Conservation (phyloP, 805 yeast species). For the Wickerhamiella parazyma region DNA sequence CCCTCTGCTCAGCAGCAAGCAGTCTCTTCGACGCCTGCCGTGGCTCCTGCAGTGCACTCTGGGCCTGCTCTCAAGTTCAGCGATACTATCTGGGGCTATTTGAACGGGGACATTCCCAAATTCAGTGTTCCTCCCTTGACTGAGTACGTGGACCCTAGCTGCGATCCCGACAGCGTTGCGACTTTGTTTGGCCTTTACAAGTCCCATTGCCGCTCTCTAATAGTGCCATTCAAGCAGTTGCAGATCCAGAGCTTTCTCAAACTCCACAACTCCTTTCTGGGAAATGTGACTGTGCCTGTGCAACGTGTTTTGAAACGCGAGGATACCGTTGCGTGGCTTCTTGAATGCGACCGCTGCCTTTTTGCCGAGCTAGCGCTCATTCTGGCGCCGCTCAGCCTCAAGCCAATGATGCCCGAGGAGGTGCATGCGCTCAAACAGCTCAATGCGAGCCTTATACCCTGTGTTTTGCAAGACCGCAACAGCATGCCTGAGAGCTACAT, state of each 20-base stretch:
- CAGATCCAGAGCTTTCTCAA: slow-evolving; percentile 47
- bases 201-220: slow-evolving; percentile 48
- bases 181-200: slow-evolving; percentile 50
- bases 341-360: slow-evolving; percentile 50
- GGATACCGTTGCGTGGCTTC: slow-evolving; percentile 46
- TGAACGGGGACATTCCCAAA: slow-evolving; percentile 18
- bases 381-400: slow-evolving; percentile 48
- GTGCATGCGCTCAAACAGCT: slow-evolving; percentile 41
- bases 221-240: slow-evolving; percentile 55
- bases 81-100: background rate
- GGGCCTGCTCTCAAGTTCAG: background rate
- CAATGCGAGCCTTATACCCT: slow-evolving; percentile 35
- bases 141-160: slow-evolving; percentile 32
- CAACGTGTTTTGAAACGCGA: slow-evolving; percentile 42
- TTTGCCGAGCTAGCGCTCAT: slow-evolving; percentile 42
- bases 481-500: slow-evolving; percentile 39
- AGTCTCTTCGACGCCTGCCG: no score
- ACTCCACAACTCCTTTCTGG: slow-evolving; percentile 38
- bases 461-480: slow-evolving; percentile 14
- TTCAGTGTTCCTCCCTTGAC: slow-evolving; percentile 29
- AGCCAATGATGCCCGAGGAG: slow-evolving; percentile 43
- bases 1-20: no score
- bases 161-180: slow-evolving; percentile 45
- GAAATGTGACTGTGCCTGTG: slow-evolving; percentile 50
- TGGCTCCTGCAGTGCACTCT: no score